Conservation (phyloP, 163 green algal genomes). For the Chloromonas sp. region DNA sequence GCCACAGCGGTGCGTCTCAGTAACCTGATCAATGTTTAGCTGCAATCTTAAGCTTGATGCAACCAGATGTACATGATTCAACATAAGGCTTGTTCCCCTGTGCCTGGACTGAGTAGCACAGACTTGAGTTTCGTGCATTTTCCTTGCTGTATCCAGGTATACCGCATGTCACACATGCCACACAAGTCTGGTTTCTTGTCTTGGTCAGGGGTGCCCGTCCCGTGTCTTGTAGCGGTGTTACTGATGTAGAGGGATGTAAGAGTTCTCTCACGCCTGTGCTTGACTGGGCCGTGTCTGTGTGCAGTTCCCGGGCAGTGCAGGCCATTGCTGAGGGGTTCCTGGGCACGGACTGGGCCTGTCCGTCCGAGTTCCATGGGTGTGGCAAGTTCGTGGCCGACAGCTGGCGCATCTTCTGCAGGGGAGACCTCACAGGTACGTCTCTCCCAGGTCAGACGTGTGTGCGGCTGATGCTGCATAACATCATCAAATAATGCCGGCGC, state of each 20-base stretch:
- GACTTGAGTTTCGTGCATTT: too few relatives aligned
- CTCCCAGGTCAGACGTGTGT: too few relatives aligned
- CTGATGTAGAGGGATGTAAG: background rate
- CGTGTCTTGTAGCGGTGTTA: background rate
- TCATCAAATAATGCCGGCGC: too few relatives aligned
- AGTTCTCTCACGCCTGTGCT: background rate
- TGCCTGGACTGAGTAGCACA: too few relatives aligned
- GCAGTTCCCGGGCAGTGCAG: background rate
- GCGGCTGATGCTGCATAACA: too few relatives aligned
- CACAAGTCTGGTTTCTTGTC: background rate
- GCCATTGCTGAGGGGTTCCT: constrained; percentile 9
- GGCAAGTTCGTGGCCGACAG: constrained; percentile 49
- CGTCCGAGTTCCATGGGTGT: constrained; percentile 47
- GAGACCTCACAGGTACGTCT: constrained; percentile 2
- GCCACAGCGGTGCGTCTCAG: constrained; percentile 11
- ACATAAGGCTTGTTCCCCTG: too few relatives aligned
- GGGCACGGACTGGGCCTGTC: constrained; percentile 35
- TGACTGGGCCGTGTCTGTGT: background rate
- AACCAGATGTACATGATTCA: too few relatives aligned
- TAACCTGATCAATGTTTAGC: too few relatives aligned
- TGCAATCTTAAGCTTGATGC: background rate
- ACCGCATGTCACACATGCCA: too few relatives aligned
- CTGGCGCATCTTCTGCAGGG: constrained; percentile 54
- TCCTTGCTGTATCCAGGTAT: too few relatives aligned
- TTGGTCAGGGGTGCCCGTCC: background rate